Evolutionary conservation across 2,329 filamentous ascomycete genomes (phyloP), one percentile per base, ranked within the genome.

Genomic region (Venturia effusa): DNA sequence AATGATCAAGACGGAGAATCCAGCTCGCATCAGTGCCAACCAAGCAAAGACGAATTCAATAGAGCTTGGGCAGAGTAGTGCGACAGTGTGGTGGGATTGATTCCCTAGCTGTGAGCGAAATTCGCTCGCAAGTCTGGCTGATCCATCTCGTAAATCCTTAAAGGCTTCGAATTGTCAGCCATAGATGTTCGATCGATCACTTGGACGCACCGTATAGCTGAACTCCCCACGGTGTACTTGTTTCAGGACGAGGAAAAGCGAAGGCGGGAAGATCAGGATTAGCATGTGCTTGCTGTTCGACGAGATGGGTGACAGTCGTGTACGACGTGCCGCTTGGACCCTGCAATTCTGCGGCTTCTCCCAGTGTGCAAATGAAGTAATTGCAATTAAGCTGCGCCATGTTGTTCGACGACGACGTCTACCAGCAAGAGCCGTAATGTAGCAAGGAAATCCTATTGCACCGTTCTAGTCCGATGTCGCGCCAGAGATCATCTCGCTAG

Each of bases 321-420:
- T 72, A 68, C 67, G 80, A 0, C 72, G 70, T 37, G 74, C 71
- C 68, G 11, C 69, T 66, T 3, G 69, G 66, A 22, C 74, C 76
- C 22, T 80, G 67, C 6, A 57, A 17, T 1, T 67, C 66, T 0
- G 75, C 73, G 13, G 83, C 83, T 69, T 86, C 78, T 1, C 82
- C 84, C 1, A 87, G 76, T 0, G 83, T 86, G 70, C 84, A 87
- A 3, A 80, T 80, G 68, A 87, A 87, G 71, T 86, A 85, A 65
- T 81, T 84, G 61, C 27, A 19, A 17, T 8, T 27, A 22, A 24
- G 6, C 22, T 27, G 22, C n/a, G 10, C 45, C 22, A 51, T 51
- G 22, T 15, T 27, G 3, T 27, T 27, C 6, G 22, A 22, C 13
- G 22, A 48, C n/a, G 41, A 10, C 5, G 34, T 37, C 34, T 37